A percentile compares a stretch with the other conserved stretches of the same genome.
phyloP scores from a whole-genome alignment of 306 rosid species.

The Alnus rubra region DNA sequence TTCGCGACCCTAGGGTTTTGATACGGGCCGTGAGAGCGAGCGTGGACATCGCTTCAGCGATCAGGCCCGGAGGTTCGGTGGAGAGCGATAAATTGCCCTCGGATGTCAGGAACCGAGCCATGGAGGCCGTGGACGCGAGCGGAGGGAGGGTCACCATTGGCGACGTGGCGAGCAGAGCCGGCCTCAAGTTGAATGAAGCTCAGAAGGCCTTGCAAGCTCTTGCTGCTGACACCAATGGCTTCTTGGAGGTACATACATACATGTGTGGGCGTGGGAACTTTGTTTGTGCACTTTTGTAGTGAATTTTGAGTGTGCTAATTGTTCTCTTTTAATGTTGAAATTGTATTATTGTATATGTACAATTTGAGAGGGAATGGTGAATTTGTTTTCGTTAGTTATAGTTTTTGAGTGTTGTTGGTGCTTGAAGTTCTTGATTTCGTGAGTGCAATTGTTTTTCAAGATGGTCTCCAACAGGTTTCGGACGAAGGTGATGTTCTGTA shows the following conservation, averaged over 20 bases:
- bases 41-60: slow-evolving; percentile 44
- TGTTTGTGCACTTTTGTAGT: neutral
- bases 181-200: slow-evolving; percentile 76
- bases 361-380: neutral
- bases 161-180: slow-evolving; percentile 86
- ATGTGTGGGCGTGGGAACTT: too few relatives aligned
- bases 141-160: slow-evolving; percentile 92
- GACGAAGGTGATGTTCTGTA: slow-evolving; percentile 91
- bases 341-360: neutral
- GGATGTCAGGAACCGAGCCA: slow-evolving; percentile 84
- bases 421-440: slow-evolving; percentile 41
- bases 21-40: slow-evolving; percentile 44
- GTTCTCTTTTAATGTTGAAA: neutral
- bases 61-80: slow-evolving; percentile 67
- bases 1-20: slow-evolving; percentile 45
- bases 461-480: slow-evolving; percentile 78
- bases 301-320: neutral
- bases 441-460: slow-evolving; percentile 53
- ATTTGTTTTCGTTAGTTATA: slow-evolving; percentile 16
- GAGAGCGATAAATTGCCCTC: slow-evolving; percentile 74
- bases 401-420: slow-evolving; percentile 13
- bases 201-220: slow-evolving; percentile 93
- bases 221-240: slow-evolving; percentile 82
- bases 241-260: slow-evolving; percentile 64
- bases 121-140: slow-evolving; percentile 83